Base-by-base conservation (phyloP, 306 rosid species). In the Hippophae tibetana region DNA sequence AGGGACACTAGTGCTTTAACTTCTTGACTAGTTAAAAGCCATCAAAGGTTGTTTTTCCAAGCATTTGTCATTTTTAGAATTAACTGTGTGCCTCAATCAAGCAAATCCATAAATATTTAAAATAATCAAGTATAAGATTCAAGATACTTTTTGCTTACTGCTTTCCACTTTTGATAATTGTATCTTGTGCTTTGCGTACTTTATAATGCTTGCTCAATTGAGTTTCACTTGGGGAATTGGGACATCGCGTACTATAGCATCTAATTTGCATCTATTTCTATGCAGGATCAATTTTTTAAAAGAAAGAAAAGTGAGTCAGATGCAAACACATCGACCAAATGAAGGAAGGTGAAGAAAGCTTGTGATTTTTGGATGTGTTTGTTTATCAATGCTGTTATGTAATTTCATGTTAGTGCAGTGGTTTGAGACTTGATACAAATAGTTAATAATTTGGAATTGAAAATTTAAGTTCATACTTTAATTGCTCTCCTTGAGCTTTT, bases 231-330 rank as follows among this genome's bases (percentile, higher is more conserved):
- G n/a, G 50, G 13, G 10, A 46, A 31, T 31, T 31, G 38, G 38
- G 38, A 31, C 38, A 31, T 2, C 5, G 38, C 53, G 13, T 49
- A 23, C 7, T 49, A 49, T 62, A 12, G 44, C 23, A 25, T 40
- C 31, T 51, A 38, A 49, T 51, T 47, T 6, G 7, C 58, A 56
- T 18, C 18, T 62, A 54, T 48, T 41, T 47, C 43, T 75, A 53
- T 45, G 58, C 89, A 90, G 97, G 86, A 87, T 79, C 82, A 84
- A 9, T 79, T 77, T 71, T 56, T 69, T 57, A 83, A 83, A 69
- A 70, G 71, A 31, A 57, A 72, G 12, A 49, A 63, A 38, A 73
- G 50, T 69, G 81, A 75, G 64, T 64, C 13, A 13, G 85, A 69
- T 43, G 72, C 69, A 14, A 6, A 42, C 61, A 44, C 44, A 61